Percentiles rank a stretch among this genome's conserved stretches.
phyloP scores from a whole-genome alignment of 257 asterid genomes.

The Cynanchum wilfordii region DNA sequence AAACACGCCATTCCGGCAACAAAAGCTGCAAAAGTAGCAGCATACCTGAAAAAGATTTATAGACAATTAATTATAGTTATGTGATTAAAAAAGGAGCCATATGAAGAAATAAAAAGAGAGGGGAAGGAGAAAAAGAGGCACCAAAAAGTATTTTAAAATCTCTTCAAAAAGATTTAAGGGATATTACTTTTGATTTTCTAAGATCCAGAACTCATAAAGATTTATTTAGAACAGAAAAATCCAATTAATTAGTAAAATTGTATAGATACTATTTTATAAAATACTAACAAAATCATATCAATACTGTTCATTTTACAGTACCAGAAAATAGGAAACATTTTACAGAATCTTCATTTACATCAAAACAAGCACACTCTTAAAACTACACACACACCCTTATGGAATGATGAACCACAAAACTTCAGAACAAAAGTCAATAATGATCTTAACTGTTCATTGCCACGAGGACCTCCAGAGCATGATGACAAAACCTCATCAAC shows the following conservation, averaged over 20 bases:
- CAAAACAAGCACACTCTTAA: too few species aligned
- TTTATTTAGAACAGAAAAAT: not conserved
- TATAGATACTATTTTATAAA: too few species aligned
- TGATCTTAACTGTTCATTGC: conserved; percentile 74
- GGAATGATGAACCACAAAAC: not conserved
- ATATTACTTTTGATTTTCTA: not conserved
- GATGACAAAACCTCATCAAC: conserved; percentile 69
- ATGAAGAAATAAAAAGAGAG: not conserved
- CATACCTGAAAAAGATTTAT: conserved; percentile 56
- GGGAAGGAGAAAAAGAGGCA: not conserved
- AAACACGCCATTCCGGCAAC: conserved; percentile 87
- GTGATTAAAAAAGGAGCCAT: conserved; percentile 10
- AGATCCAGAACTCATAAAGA: not conserved
- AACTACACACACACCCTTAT: too few species aligned
- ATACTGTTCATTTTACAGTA: too few species aligned
- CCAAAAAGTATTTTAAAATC: not conserved
- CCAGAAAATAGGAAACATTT: too few species aligned
- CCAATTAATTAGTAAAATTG: too few species aligned
- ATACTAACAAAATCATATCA: too few species aligned
- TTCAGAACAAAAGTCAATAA: conserved; percentile 6
- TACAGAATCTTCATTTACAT: too few species aligned
- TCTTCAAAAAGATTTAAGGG: not conserved
- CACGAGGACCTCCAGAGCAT: conserved; percentile 83
- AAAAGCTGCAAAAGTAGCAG: conserved; percentile 87
- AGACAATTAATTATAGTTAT: conserved; percentile 13